Evolutionary conservation across 1,139 yeast species (phyloP).

Genomic region (Scheffersomyces illinoinensis): DNA sequence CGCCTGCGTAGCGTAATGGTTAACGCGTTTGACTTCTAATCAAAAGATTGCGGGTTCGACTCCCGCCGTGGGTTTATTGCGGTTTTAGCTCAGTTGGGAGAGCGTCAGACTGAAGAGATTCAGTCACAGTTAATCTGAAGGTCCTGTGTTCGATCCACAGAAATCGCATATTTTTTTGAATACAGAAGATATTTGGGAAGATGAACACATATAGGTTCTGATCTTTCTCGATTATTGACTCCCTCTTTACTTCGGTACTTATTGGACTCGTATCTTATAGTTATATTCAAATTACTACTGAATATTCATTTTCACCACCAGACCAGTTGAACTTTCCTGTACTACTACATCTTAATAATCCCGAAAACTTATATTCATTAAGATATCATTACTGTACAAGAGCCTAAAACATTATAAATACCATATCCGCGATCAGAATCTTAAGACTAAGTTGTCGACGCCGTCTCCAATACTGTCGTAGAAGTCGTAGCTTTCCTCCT

Average conservation of each 20-base stretch:
- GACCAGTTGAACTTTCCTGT: too few species aligned
- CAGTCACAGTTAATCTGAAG: slow-evolving; percentile 48
- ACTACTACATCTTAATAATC: too few species aligned
- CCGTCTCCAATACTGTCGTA: not conserved
- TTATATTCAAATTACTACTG: too few species aligned
- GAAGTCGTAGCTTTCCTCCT: slow-evolving; percentile 20
- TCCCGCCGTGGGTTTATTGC: slow-evolving; percentile 19
- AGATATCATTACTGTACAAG: not conserved
- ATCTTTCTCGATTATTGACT: not conserved
- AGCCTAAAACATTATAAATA: not conserved
- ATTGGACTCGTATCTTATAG: too few species aligned
- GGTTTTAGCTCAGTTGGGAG: slow-evolving; percentile 82
- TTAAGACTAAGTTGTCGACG: not conserved
- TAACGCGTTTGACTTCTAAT: slow-evolving; percentile 16
- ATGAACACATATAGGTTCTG: too few species aligned
- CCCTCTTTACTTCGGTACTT: not conserved
- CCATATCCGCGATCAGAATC: not conserved
- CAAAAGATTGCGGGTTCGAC: slow-evolving; percentile 16
- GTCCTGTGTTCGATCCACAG: slow-evolving; percentile 60
- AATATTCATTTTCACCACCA: too few species aligned
- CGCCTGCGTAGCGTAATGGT: slow-evolving; percentile 16
- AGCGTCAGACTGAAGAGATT: slow-evolving; percentile 80
- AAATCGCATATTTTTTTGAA: slow-evolving; percentile 13
- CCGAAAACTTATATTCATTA: not conserved
- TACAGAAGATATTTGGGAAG: not conserved